These are phyloP conservation scores for Linum usitatissimum DNA, from an alignment of 345 rosid species.

Conservation along the genomic window DNA sequence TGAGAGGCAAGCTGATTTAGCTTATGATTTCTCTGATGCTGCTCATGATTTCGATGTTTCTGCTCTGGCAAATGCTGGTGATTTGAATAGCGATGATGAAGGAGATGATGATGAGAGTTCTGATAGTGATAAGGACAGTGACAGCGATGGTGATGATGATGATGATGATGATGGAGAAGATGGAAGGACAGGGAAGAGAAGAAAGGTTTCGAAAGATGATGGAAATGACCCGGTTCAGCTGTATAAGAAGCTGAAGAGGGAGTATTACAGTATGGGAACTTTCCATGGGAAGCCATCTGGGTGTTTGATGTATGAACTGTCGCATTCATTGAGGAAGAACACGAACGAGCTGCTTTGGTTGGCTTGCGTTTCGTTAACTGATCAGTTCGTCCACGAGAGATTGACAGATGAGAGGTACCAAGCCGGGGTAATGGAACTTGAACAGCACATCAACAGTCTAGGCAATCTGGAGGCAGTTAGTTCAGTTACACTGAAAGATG, in stretches of 20 bases:
- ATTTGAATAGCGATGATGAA: slow-evolving; percentile 27
- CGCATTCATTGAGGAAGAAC: slow-evolving; percentile 70
- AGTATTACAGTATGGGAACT: slow-evolving; percentile 72
- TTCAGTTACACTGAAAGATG: slow-evolving; percentile 75
- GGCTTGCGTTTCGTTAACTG: slow-evolving; percentile 87
- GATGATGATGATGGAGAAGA: slow-evolving; percentile 32
- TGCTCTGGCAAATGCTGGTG: slow-evolving; percentile 59
- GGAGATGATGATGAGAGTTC: slow-evolving; percentile 19
- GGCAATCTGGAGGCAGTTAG: slow-evolving; percentile 75
- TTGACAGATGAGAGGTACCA: slow-evolving; percentile 90
- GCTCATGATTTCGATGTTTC: slow-evolving; percentile 70
- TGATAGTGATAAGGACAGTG: slow-evolving; percentile 15
- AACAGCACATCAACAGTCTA: slow-evolving; percentile 74
- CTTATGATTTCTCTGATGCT: slow-evolving; percentile 59
- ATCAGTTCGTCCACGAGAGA: slow-evolving; percentile 93
- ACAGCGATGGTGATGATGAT: slow-evolving; percentile 31
- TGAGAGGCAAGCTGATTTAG: slow-evolving; percentile 73
- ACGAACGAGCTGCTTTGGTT: slow-evolving; percentile 90
- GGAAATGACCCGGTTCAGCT: slow-evolving; percentile 36
- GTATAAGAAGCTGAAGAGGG: slow-evolving; percentile 56
- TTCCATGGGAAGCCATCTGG: slow-evolving; percentile 97
- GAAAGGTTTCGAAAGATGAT: slow-evolving; percentile 34
- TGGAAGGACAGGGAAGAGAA: slow-evolving; percentile 47
- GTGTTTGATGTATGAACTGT: slow-evolving; percentile 66
- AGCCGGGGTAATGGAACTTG: slow-evolving; percentile 96